Base-by-base conservation (phyloP, 208 protist species). In the Endotrypanum monterogeii region DNA sequence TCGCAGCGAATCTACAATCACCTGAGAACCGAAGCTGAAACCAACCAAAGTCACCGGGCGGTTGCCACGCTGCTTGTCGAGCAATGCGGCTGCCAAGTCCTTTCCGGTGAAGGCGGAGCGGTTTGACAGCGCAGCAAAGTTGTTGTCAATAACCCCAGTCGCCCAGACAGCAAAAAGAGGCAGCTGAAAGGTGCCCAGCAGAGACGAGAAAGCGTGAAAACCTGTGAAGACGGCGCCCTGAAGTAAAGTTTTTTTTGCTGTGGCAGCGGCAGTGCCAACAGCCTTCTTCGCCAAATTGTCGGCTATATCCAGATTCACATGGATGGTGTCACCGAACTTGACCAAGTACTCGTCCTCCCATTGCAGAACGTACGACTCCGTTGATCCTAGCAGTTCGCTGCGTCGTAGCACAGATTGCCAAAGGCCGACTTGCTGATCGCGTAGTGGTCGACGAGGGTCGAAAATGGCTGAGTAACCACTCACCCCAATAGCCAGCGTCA, bases 11-110 rank as follows among this genome's bases (percentile, higher is more conserved):
- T 96, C 83, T 23, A 84, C 89, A 69, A 98, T 91, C 35, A 97
- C 92, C 7, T 83, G 82, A 39, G 86, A 81, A 14, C 95, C 95
- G 57, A 96, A 93, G 77, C 90, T 93, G 76, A 94, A 96, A 51
- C 93, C 95, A 44, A 97, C 75, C 25, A 98, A 83, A 35, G 92
- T 93, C 12, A 95, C 92, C 12, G 95, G 95, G 5, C 95, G 88
- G 69, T 79, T 77, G 66, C 95, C 93, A 28, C 87, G 85, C 32
- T 74, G 69, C 57, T 72, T 67, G 62, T 89, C 83, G 41, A 95
- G 69, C 66, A 98, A 78, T 11, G 89, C 87, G 3, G 74, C 71
- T 1, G 95, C 93, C 44, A 98, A 73, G 75, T 96, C 89, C 62
- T 89, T 87, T 14, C 93, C 95, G 4, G 93, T 83, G 70, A 89